phyloP scores from a whole-genome alignment of 192 early-diverging fungal genomes.

The Coemansia sp. region DNA sequence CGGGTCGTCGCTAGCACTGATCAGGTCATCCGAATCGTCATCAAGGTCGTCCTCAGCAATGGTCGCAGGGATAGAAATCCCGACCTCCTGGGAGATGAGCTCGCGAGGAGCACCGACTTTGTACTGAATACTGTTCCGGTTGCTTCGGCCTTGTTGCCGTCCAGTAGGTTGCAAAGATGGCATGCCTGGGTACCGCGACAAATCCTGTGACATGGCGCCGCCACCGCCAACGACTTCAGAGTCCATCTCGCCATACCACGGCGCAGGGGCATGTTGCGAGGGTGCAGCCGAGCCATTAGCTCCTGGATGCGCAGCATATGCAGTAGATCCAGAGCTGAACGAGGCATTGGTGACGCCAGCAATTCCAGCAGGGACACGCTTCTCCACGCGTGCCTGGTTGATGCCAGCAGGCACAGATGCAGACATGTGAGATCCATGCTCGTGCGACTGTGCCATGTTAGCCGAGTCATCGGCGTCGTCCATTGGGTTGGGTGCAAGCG shows the following conservation, averaged over 20 bases:
- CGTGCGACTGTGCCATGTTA: not conserved
- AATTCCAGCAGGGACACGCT: no score
- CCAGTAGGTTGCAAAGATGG: conserved; percentile 8
- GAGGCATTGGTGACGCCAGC: not conserved
- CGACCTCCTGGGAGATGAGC: conserved; percentile 46
- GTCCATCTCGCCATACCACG: conserved; percentile 27
- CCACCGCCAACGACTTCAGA: conserved; percentile 4
- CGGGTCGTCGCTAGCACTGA: conserved; percentile 26
- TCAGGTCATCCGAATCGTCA: conserved; percentile 26
- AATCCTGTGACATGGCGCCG: conserved; percentile 16
- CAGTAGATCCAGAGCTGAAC: conserved; percentile 2
- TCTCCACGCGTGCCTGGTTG: conserved; percentile 18
- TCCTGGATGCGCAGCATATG: conserved; percentile 2
- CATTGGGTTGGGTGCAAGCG: not conserved
- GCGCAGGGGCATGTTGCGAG: not conserved
- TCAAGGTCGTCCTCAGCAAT: conserved; percentile 40
- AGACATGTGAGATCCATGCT: conserved; percentile 13
- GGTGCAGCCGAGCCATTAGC: not conserved
- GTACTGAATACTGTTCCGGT: conserved; percentile 56
- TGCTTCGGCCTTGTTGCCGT: conserved; percentile 28
- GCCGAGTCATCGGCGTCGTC: not conserved
- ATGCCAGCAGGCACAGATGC: conserved; percentile 37
- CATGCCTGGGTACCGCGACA: conserved; percentile 41
- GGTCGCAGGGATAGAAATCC: conserved; percentile 34
- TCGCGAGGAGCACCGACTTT: conserved; percentile 51